Evolutionary conservation across 768 basidiomycete species (phyloP), one percentile per base, ranked within the genome.

Genomic region (Scleroderma bovista): DNA sequence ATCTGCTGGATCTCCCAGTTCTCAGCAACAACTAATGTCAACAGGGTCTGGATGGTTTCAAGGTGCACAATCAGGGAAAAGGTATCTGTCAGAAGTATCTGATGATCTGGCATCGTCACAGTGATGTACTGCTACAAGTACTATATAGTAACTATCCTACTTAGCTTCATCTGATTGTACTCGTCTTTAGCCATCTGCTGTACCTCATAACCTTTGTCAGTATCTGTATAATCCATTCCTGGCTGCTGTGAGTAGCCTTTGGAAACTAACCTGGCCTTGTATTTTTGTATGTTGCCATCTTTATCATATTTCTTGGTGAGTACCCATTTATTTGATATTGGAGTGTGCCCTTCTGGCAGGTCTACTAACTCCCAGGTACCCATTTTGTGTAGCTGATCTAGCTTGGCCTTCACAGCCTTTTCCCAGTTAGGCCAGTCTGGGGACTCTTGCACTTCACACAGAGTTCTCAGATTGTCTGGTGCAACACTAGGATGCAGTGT

Each of bases 191-290:
- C 9, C 5, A 5, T 29, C 9, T 9, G 9, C 26, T 29, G 26
- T 9, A 29, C n/a, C 26, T 29, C 9, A 9, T 29, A 29, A 29
- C 26, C 9, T 9, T 29, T 4, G 9, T 29, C 9, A 9, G 26
- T 57, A 47, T 62, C n/a, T n/a, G n/a, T n/a, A n/a, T n/a, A 75
- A 39, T 74, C 67, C n/a, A 69, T 52, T 0, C 71, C 69, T 2
- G 64, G 59, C 0, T 60, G 31, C 49, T 76, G 75, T 3, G 57
- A 54, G 53, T 64, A 75, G 0, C 75, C 74, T 53, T 67, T 57
- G 1, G 69, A 72, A 1, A 75, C 72, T 22, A 76, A 44, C 13
- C 64, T 19, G 0, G 63, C 72, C 44, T 72, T 73, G 37, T 53
- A 61, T 53, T 60, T 47, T 19, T 39, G 26, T 19, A 60, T 19